Base-by-base conservation (phyloP, 441 rosid genomes). In the Erodium trifolium region DNA sequence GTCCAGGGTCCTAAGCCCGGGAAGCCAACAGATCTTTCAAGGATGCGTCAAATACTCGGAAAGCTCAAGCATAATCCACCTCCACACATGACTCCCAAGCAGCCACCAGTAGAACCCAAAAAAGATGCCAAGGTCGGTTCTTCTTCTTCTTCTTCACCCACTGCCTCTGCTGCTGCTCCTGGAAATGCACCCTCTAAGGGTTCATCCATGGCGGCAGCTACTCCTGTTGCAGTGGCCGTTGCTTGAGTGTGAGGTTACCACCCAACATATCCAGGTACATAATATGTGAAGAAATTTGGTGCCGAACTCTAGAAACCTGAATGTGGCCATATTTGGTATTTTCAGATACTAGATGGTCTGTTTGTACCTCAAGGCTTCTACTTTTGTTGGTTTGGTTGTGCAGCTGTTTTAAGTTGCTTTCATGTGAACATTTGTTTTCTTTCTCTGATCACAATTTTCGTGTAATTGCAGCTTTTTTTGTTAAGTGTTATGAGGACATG, bases 1-100 rank as follows among this genome's bases (percentile, higher is more conserved):
- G 79, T 83, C 29, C 86, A 86, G 34, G 90, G 93, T 65, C 88
- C 93, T 11, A 88, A 88, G 69, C 90, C 88, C 0, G 93, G 93
- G 71, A 88, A 86, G 72, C 88, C 85, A 3, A 84, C 93, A 10
- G 90, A 88, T 72, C 83, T 83, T 14, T 82, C 84, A 34, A 82
- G 90, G 72, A 80, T 88, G 90, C 88, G 90, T 13, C 90, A 88
- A 64, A 80, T 88, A 65, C 80, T 86, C 70, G 55, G 82, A 16
- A 88, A 78, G 66, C 88, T 88, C 69, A 86, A 88, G 81, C 86
- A 86, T 69, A 84, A 76, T 69, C 81, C 90, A n/a, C 88, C 90
- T 72, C 4, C 81, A 43, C 93, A 86, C 74, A 86, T 84, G 90
- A 88, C 80, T 67, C 84, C 83, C 39, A 80, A 77, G 45, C 83